Evolutionary conservation across 257 asterid genomes (phyloP).

Genomic region (Solanum sparsipilum): DNA sequence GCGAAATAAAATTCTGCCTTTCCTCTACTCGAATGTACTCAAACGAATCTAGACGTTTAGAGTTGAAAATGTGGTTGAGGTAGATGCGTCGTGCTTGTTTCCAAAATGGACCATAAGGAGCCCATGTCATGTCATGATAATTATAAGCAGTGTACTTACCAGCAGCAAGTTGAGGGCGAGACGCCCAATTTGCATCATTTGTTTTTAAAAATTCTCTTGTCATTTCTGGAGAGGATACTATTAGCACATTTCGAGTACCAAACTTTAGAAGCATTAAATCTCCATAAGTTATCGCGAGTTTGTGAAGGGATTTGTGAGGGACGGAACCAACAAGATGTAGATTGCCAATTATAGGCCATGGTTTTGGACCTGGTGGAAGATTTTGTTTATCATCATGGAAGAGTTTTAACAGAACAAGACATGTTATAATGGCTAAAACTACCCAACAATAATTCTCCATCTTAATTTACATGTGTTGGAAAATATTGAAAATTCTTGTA

Average conservation of each 20-base stretch:
- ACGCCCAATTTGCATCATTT: conserved; percentile 23
- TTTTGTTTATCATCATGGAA: not conserved
- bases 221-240: conserved; percentile 33
- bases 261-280: conserved; percentile 22
- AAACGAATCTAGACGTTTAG: conserved; percentile 6
- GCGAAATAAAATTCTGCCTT: conserved; percentile 2
- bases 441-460: not conserved
- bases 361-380: conserved; percentile 29
- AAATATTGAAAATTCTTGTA: not conserved
- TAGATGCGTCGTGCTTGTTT: conserved; percentile 23
- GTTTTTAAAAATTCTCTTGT: conserved; percentile 22
- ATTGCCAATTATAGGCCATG: conserved; percentile 35
- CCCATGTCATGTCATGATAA: conserved; percentile 19
- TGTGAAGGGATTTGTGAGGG: conserved; percentile 11
- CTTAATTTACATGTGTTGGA: not conserved
- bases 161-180: conserved; percentile 24
- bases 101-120: conserved; percentile 31
- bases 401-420: not conserved
- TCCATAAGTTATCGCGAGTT: conserved; percentile 19
- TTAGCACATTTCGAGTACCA: conserved; percentile 19
- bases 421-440: not conserved
- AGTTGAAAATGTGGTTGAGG: conserved; percentile 10
- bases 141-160: conserved; percentile 21
- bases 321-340: conserved; percentile 10
- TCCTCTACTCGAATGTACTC: conserved; percentile 22